These are phyloP conservation scores for Oryza glaberrima DNA, from an alignment of 176 grass and related monocot species.

Conservation along the genomic window DNA sequence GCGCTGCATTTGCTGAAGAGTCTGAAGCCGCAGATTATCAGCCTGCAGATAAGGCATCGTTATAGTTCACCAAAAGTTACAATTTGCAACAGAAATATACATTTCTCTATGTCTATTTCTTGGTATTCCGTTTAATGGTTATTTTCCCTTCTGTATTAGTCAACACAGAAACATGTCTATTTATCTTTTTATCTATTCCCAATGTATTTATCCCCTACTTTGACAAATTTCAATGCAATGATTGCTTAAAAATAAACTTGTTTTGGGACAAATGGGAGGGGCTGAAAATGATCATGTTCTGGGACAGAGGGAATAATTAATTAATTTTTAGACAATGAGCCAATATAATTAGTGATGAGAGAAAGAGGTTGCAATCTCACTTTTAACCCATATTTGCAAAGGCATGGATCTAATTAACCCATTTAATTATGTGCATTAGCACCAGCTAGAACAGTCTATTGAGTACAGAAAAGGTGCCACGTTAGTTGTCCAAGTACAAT, in stretches of 20 bases:
- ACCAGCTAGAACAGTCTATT: background rate
- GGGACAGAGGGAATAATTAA: no score
- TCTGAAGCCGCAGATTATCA: constrained; percentile 90
- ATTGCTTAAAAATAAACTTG: no score
- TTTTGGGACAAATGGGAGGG: background rate
- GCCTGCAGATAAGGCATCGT: constrained; percentile 62
- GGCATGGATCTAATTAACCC: no score
- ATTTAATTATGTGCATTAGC: background rate
- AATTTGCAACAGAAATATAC: background rate
- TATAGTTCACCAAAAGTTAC: constrained; percentile 10
- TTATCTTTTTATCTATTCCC: no score
- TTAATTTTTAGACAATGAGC: no score
- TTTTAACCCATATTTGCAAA: no score
- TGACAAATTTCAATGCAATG: no score
- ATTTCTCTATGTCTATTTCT: background rate
- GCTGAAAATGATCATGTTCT: no score
- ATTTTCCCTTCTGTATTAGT: background rate
- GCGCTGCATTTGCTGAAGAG: constrained; percentile 87
- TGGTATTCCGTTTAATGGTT: background rate
- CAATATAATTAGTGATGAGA: no score
- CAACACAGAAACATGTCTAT: constrained; percentile 3
- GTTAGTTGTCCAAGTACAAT: background rate
- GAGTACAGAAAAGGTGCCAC: background rate
- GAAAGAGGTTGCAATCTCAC: no score
- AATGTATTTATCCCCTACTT: no score